Evolutionary conservation across 345 rosid species (phyloP).

Genomic region (Sisymbrium altissimum): DNA sequence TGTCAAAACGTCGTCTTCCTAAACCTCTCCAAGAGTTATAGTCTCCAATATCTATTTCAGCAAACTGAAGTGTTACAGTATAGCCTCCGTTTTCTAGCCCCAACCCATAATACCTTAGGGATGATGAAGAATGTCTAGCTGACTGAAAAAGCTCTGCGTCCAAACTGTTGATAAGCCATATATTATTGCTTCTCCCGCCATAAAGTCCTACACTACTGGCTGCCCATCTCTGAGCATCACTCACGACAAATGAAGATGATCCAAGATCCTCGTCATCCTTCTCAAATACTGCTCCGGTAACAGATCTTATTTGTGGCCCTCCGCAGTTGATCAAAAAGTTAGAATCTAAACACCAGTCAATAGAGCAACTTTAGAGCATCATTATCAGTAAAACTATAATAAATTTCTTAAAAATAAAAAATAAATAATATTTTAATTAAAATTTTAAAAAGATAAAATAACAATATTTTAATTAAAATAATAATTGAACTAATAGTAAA

Average conservation of each 20-base stretch:
- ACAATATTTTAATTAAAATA: too few relatives aligned
- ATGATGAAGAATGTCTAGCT: constrained; percentile 37
- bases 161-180: constrained; percentile 32
- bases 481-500: too few relatives aligned
- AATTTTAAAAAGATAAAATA: too few relatives aligned
- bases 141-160: constrained; percentile 39
- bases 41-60: constrained; percentile 13
- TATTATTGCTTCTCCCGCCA: constrained; percentile 24
- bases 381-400: too few relatives aligned
- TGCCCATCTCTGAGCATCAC: too few relatives aligned
- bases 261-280: constrained; percentile 48
- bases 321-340: constrained; percentile 58
- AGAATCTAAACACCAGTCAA: constrained; percentile 39
- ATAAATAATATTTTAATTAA: too few relatives aligned
- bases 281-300: constrained; percentile 37
- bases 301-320: constrained; percentile 47
- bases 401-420: too few relatives aligned
- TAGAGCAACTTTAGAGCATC: too few relatives aligned
- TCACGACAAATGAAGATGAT: constrained; percentile 49
- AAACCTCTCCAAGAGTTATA: constrained; percentile 32
- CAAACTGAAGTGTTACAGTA: constrained; percentile 25
- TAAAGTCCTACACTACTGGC: constrained; percentile 49
- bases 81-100: too few relatives aligned
- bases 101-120: constrained; percentile 23
- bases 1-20: too few relatives aligned